Percentiles rank a stretch among this genome's conserved stretches.
Evolutionary conservation across 2,329 filamentous ascomycete species (phyloP).

Genomic region (Hymenoscyphus occultus): DNA sequence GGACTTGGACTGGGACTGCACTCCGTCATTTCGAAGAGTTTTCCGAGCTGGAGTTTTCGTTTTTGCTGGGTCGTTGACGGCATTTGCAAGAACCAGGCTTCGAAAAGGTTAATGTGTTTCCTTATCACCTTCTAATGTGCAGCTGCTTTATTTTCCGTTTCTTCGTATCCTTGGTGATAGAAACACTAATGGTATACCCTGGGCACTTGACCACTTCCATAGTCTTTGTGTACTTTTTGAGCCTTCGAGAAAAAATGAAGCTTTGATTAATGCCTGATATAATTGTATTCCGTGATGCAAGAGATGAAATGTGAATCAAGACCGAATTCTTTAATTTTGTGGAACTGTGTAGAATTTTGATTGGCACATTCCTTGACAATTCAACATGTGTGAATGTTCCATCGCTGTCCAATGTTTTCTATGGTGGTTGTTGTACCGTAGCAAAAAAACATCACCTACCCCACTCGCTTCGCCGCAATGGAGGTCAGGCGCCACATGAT

Average conservation of each 20-base stretch:
- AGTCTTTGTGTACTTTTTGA: slow-evolving; percentile 24
- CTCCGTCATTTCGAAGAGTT: slow-evolving; percentile 25
- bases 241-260: slow-evolving; percentile 16
- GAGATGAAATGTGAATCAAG: background rate
- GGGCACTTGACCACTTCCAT: slow-evolving; percentile 20
- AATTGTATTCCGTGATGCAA: background rate
- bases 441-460: background rate
- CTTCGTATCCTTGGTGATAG: slow-evolving; percentile 25
- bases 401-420: background rate
- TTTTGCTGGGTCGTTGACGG: slow-evolving; percentile 36
- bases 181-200: slow-evolving; percentile 21
- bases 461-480: background rate
- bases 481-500: background rate
- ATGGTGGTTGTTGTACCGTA: background rate
- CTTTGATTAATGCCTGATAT: slow-evolving; percentile 5
- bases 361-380: background rate
- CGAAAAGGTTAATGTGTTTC: slow-evolving; percentile 37
- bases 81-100: slow-evolving; percentile 35
- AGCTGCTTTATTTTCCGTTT: slow-evolving; percentile 33
- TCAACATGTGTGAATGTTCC: background rate
- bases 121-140: slow-evolving; percentile 38
- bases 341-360: background rate
- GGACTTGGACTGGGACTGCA: slow-evolving; percentile 24
- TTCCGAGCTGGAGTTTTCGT: slow-evolving; percentile 31
- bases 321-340: background rate